phyloP scores from a whole-genome alignment of 177 flowering plant genomes.

The Vitis hybrid region DNA sequence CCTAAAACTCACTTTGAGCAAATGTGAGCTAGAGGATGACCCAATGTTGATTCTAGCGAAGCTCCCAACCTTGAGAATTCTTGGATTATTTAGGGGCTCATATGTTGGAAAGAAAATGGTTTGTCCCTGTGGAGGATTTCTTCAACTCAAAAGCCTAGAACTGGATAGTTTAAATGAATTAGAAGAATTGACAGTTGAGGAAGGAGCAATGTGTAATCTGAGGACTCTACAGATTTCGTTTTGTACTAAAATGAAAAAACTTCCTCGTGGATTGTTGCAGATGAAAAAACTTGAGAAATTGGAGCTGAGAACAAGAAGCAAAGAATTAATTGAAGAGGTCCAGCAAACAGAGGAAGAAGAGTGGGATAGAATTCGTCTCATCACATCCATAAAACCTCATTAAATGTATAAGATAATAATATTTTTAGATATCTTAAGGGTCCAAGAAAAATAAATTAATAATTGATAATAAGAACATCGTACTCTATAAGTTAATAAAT shows the following conservation, averaged over 20 bases:
- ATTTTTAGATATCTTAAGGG: too few species aligned
- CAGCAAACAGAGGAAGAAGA: neutral
- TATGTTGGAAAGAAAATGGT: neutral
- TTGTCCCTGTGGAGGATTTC: neutral
- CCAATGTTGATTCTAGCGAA: neutral
- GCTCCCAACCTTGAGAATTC: neutral
- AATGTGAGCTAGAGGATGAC: neutral
- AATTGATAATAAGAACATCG: too few species aligned
- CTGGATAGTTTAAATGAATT: neutral
- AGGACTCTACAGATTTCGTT: neutral
- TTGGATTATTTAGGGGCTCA: neutral
- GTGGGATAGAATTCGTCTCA: neutral
- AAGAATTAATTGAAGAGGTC: neutral
- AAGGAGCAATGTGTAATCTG: neutral
- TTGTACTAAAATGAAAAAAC: neutral
- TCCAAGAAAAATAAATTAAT: too few species aligned
- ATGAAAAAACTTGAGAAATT: neutral
- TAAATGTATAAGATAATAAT: too few species aligned
- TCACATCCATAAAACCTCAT: neutral
- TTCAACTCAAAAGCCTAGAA: neutral
- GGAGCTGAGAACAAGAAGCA: rapidly evolving
- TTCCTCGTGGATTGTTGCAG: neutral
- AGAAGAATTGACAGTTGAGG: neutral
- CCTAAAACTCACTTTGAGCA: neutral
- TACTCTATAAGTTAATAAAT: too few species aligned